Base-by-base conservation (phyloP, 2,329 filamentous ascomycete species). In the Pestalotiopsis fici region DNA sequence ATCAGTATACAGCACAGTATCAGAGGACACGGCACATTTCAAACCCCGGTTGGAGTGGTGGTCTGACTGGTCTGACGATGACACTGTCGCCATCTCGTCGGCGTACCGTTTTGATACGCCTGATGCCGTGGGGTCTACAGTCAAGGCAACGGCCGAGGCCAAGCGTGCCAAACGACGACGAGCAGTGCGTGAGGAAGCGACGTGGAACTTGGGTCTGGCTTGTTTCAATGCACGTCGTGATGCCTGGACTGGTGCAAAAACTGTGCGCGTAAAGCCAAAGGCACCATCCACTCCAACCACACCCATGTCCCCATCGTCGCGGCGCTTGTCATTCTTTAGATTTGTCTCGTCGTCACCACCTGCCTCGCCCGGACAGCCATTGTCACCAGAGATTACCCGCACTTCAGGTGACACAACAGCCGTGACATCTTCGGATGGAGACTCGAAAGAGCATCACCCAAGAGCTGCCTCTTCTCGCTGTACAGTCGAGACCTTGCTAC, bases 201-300 rank as follows among this genome's bases (percentile, higher is more conserved):
- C 83, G 35, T 97, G 92, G 90, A 98, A 98, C 74, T 84, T 91
- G 47, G 95, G 95, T 0, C 78, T 98, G 66, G 87, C 90, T n/a
- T 92, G 91, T 77, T 98, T 93, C 80, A 87, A 90, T 68, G 88
- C 90, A 35, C 85, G 93, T 67, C 87, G 95, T 61, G 90, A 97
- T 80, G 90, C 89, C 6, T 98, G 95, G 95, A 95, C 94, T 1
- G 91, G 92, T 37, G 95, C 94, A 37, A 87, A 87, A 70, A 86
- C 83, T 12, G 87, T 86, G 43, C 85, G 85, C 59, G 78, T 89
- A 59, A 85, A 85, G 66, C 81, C 82, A 54, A 87, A 86, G 71
- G 79, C 82, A 4, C 67, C 71, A 13, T 75, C 73, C 21, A 54
- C 31, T n/a, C 66, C 64, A 21, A 67, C 71, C 1, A 55, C 68